Evolutionary conservation across 495 filamentous ascomycete species (phyloP), one percentile per base, ranked within the genome.

Genomic region (Astrothelium macrocarpum): DNA sequence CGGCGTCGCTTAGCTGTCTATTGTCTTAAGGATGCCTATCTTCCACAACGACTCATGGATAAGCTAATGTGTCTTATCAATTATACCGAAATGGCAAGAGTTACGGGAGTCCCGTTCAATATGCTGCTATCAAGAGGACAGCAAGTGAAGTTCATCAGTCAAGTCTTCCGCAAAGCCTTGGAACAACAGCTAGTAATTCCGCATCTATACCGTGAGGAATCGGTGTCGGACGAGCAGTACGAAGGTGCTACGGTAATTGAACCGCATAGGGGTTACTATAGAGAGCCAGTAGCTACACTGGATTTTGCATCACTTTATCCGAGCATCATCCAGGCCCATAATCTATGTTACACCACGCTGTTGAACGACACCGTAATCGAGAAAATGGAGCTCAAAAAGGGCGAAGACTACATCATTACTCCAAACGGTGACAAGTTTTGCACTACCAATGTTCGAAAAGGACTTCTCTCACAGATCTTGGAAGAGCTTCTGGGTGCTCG

Each of bases 301-400:
- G 94, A 99, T 90, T 99, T 99, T 70, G 95, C 94, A 20, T 96
- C 91, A 4, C 85, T 99, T 65, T 99, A 99, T 71, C 94, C 94
- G 12, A 96, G 91, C 74, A 97, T 99, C 72, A 99, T 99, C 72
- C 93, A 97, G 75, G 94, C 94, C 0, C 94, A 99, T 74, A 99
- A 99, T 66, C 83, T 99, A 31, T 99, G 94, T 74, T 99, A 99
- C 78, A 99, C 94, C 0, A 99, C 94, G 0, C 78, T 97, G 18
- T 76, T 97, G 43, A 94, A 89, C 72, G 93, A 91, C 73, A 80
- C 72, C n/a, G 82, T 80, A 2, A 80, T 95, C 3, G 89, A 95
- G 65, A 88, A 82, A 64, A 78, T 91, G 32, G 76, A 77, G 1
- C 72, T 96, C 46, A 81, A 83, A 66, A 91, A 94, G 71, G 91